A percentile compares a stretch with the other conserved stretches of the same genome.
phyloP scores from a whole-genome alignment of 2,329 filamentous ascomycete genomes.

The Epicoccum sorghinum region DNA sequence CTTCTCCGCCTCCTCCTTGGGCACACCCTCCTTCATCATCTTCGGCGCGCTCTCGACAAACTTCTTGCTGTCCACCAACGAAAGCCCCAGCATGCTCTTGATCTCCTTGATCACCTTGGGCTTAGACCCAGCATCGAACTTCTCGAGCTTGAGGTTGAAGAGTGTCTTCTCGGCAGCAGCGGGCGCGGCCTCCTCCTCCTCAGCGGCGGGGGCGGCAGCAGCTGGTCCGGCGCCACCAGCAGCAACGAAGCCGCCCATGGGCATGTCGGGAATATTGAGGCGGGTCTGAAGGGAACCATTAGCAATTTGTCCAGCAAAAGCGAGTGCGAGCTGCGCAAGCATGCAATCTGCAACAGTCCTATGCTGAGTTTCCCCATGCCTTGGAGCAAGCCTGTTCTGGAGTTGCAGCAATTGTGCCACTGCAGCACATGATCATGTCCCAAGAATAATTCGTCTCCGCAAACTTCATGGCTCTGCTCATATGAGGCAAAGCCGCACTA shows the following conservation, averaged over 20 bases:
- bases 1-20: constrained; percentile 99
- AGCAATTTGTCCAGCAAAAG: not conserved
- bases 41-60: constrained; percentile 99
- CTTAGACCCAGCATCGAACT: constrained; percentile 87
- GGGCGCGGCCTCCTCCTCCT: constrained; percentile 87
- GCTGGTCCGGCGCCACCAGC: constrained; percentile 63
- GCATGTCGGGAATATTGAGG: constrained; percentile 97
- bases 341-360: not conserved
- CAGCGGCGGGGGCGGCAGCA: constrained; percentile 65
- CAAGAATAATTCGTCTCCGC: no score
- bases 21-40: constrained; percentile 97
- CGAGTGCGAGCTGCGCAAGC: not conserved
- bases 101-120: constrained; percentile 99
- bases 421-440: no score
- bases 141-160: constrained; percentile 93
- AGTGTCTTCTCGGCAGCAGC: constrained; percentile 92
- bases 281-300: constrained; percentile 65
- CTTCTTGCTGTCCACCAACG: constrained; percentile 99
- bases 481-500: no score
- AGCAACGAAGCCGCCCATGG: constrained; percentile 87
- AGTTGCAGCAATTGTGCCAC: no score
- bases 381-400: no score
- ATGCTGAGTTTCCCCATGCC: no score
- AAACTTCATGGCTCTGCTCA: no score
- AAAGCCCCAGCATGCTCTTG: constrained; percentile 92